Base-by-base conservation (phyloP, 805 yeast species). In the Starmerella vitae region DNA sequence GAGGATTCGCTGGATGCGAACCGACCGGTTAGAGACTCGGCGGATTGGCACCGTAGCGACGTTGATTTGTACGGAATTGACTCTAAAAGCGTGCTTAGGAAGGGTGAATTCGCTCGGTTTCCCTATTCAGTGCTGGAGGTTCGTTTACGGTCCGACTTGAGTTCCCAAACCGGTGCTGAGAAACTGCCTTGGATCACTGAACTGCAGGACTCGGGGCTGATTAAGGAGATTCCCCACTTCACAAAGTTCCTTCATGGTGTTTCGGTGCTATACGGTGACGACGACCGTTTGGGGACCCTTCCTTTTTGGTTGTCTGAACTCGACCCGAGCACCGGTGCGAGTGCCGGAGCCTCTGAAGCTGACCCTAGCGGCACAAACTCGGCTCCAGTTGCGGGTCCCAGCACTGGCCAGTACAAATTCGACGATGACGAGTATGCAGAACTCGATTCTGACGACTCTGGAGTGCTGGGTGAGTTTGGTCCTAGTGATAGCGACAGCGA, bases 251-350 rank as follows among this genome's bases (percentile, higher is more conserved):
- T 88, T 49, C 98, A 88, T 58, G 97, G 97, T 62, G 74, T 85
- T 42, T 85, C 95, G 4, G 70, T 84, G 2, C 67, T 88, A 46
- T 88, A 77, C 56, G 72, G 84, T 38, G 97, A 88, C 55, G 91
- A 83, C 57, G 96, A 88, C 52, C 78, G 79, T 50, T 69, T 88
- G 55, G 94, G 84, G 56, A 76, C 78, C 46, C 67, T 88, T 46
- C 98, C 98, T 40, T 81, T 85, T 59, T 88, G 98, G 98, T 68
- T 84, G 48, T 82, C 93, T 42, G 96, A 88, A 45, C 65, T 91
- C 52, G 96, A 83, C 50, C 24, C 41, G 9, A 26, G n/a, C 19
- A 15, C 15, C 8, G 66, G 63, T 39, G 88, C 80, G 57, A 77
- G 78, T 43, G 70, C 83, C 49, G 71, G 71, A 3, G 34, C 19